Evolutionary conservation across 2,329 filamentous ascomycete genomes (phyloP).

Genomic region (Sarocladium brachiariae): DNA sequence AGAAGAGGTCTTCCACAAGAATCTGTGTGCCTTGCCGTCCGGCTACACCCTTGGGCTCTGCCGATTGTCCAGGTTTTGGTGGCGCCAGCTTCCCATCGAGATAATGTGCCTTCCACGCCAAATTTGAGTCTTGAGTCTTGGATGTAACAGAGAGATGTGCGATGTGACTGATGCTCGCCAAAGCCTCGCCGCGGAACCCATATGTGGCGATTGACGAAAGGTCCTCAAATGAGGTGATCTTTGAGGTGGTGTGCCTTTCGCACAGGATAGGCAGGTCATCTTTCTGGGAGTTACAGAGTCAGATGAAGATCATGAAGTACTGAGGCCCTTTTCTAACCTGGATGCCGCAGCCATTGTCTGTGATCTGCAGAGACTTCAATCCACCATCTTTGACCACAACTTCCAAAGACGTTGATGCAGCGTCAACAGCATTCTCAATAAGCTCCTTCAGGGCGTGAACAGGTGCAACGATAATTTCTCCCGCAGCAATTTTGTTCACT

Average conservation of each 20-base stretch:
- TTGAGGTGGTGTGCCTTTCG: slow-evolving; percentile 94
- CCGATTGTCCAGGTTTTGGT: slow-evolving; percentile 77
- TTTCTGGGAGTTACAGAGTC: slow-evolving; percentile 46
- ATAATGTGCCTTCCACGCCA: slow-evolving; percentile 88
- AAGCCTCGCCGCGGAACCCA: slow-evolving; percentile 92
- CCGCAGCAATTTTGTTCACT: slow-evolving; percentile 96
- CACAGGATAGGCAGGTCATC: slow-evolving; percentile 89
- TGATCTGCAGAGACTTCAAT: slow-evolving; percentile 90
- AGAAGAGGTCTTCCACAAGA: slow-evolving; percentile 93
- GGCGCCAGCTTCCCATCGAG: slow-evolving; percentile 74
- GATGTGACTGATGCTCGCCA: slow-evolving; percentile 97
- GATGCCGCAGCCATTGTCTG: slow-evolving; percentile 94
- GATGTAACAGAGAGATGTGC: slow-evolving; percentile 94
- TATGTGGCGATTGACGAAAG: slow-evolving; percentile 86
- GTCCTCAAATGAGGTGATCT: slow-evolving; percentile 90
- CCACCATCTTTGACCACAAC: slow-evolving; percentile 92
- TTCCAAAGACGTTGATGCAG: slow-evolving; percentile 87
- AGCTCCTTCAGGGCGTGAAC: slow-evolving; percentile 95
- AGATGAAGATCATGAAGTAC: background rate
- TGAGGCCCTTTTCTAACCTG: slow-evolving; percentile 50
- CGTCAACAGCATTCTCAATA: slow-evolving; percentile 95
- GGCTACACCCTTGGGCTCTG: slow-evolving; percentile 81
- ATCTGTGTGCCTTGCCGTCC: slow-evolving; percentile 90
- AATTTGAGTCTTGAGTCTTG: slow-evolving; percentile 78
- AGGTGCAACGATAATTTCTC: slow-evolving; percentile 95